Evolutionary conservation across 1,284 basidiomycete species (phyloP), one percentile per base, ranked within the genome.

Genomic region (Ceratobasidium sp.): DNA sequence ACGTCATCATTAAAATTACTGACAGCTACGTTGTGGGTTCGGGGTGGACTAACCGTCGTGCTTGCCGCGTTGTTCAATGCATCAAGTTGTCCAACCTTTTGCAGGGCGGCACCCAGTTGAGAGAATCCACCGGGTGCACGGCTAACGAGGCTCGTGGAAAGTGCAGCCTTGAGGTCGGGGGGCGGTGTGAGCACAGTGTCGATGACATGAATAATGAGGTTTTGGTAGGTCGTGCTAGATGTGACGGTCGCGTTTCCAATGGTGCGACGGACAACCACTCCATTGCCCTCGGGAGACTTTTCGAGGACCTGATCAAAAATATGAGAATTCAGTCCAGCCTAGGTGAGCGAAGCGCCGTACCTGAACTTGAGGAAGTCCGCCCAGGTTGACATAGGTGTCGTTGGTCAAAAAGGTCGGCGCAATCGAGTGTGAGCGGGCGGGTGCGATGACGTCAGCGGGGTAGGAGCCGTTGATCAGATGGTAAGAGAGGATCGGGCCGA

Each of bases 401-500:
- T 70, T 58, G 42, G 62, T 67, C 22, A 67, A 42, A 42, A 67
- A 62, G 5, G 64, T 68, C 15, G 54, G 53, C 20, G 47, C 69
- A n/a, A 70, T 56, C 32, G 69, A 34, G 31, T 68, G 64, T 2
- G 64, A 55, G 22, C 64, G 64, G 20, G 64, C 40, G 17, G 64
- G 52, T 13, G 64, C 64, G 17, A 68, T 42, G 3, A 25, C 17
- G 42, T 75, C 73, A 22, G 73, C 72, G 38, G 77, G 72, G 45
- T 76, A 74, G 2, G 79, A 76, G 35, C 77, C 70, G 31, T 77
- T 76, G 54, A 79, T 76, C 15, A 78, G 77, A 68, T 79, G 78
- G 67, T 75, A 76, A 8, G 77, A 76, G 35, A 72, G 69, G 29
- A 57, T 57, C 2, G 62, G 22, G 8, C 35, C 45, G n/a, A 50